A percentile compares a stretch with the other conserved stretches of the same genome.
These are phyloP conservation scores for Penicillium sp. DNA, from an alignment of 2,329 filamentous ascomycete genomes.

Conservation along the genomic window DNA sequence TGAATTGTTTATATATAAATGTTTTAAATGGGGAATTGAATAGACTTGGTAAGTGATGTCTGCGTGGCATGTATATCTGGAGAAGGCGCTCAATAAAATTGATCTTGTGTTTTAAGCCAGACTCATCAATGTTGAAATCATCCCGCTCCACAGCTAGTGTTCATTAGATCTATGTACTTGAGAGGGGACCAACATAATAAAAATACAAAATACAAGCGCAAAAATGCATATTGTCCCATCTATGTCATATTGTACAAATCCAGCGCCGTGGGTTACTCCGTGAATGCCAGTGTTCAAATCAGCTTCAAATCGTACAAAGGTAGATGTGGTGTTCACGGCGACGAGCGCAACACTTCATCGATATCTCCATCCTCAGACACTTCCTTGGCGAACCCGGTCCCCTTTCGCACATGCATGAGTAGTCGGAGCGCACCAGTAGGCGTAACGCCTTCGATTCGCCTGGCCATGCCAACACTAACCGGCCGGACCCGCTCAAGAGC, in stretches of 20 bases:
- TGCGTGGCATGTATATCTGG: too few species aligned
- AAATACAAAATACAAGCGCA: neutral
- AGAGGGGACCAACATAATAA: neutral
- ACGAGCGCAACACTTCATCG: conserved; percentile 11
- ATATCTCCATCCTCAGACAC: conserved; percentile 8
- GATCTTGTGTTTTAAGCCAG: too few species aligned
- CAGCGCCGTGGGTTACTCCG: neutral
- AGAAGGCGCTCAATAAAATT: too few species aligned
- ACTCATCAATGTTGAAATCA: too few species aligned
- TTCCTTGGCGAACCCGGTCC: conserved; percentile 17
- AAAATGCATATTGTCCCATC: neutral
- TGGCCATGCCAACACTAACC: conserved; percentile 83
- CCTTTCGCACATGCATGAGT: conserved; percentile 42
- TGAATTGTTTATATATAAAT: neutral
- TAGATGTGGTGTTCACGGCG: conserved; percentile 10
- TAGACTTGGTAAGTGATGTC: too few species aligned
- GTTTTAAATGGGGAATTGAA: too few species aligned
- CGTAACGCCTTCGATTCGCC: conserved; percentile 74
- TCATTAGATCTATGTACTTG: neutral
- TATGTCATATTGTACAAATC: neutral
- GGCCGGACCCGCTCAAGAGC: conserved; percentile 69
- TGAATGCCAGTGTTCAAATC: neutral
- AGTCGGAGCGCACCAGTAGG: conserved; percentile 46
- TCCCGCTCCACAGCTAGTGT: neutral
- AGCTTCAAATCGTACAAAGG: conserved; percentile 4